Conservation (phyloP, 2,329 filamentous ascomycete species). For the Arthrinium puccinioides region DNA sequence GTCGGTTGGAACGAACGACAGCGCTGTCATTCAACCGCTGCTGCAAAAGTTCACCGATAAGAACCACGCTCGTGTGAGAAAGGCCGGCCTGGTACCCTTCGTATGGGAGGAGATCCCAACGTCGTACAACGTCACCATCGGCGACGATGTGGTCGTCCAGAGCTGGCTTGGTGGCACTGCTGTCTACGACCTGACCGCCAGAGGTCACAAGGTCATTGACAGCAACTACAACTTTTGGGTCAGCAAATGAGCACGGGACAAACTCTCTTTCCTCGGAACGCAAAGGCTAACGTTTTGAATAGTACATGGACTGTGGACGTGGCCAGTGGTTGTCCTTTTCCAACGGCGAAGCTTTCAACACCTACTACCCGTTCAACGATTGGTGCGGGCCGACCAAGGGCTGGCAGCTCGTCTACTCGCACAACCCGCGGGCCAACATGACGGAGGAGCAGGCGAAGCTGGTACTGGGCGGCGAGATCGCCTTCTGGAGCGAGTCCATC, state of each 20-base stretch:
- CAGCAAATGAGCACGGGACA: too few species aligned
- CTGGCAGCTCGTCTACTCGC: constrained; percentile 75
- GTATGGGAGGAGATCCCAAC: constrained; percentile 87
- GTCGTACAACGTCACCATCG: constrained; percentile 69
- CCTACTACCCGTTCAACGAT: constrained; percentile 65
- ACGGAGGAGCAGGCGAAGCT: constrained; percentile 54
- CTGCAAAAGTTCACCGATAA: constrained; percentile 71
- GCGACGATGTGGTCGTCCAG: constrained; percentile 67
- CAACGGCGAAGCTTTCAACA: constrained; percentile 42
- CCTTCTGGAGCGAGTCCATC: constrained; percentile 74
- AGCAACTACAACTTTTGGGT: constrained; percentile 76
- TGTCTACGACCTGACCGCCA: constrained; percentile 50
- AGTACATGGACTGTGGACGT: constrained; percentile 79
- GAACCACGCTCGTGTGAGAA: constrained; percentile 58
- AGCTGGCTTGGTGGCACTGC: constrained; percentile 64
- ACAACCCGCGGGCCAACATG: constrained; percentile 64
- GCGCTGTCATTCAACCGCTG: constrained; percentile 60
- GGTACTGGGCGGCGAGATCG: constrained; percentile 74
- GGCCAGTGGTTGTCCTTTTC: constrained; percentile 72
- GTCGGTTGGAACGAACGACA: constrained; percentile 60
- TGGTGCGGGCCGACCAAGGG: constrained; percentile 76
- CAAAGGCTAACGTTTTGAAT: background rate
- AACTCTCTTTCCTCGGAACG: background rate
- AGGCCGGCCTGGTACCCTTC: constrained; percentile 61
- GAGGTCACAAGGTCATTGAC: constrained; percentile 64